Base-by-base conservation (phyloP, 306 rosid species). In the Sphenostylis stenocarpa region DNA sequence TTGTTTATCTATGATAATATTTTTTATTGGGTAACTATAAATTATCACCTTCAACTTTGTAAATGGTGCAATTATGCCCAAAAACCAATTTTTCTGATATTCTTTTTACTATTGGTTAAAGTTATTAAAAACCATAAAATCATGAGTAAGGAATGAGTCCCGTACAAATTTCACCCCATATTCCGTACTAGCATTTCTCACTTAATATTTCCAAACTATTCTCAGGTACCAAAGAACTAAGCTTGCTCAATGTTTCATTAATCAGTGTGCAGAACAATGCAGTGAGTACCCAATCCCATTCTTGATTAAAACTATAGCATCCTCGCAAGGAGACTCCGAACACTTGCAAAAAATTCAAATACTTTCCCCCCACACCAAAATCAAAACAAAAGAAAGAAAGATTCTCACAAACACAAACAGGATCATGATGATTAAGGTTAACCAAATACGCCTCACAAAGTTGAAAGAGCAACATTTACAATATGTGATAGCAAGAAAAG, bases 161-260 rank as follows among this genome's bases (percentile, higher is more conserved):
- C 4, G 15, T 11, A 41, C 11, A 41, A 11, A 41, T 41, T 41
- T 12, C 47, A 41, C 15, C 15, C 2, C 10, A 41, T 3, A 41
- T 2, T 12, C 36, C 34, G 4, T 5, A 19, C 20, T 47, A 16
- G 6, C 10, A 49, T 49, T 49, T 49, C 23, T 49, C 55, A 49
- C 7, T 17, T 49, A 11, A 49, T 29, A 36, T 53, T 66, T 52
- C 45, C 74, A 77, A 77, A 66, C 34, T 38, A 51, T 53, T 41
- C 57, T 28, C 58, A 23, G 16, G 55, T n/a, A 38, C n/a, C 28
- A 28, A 65, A 36, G 31, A 13, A 41, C 66, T 26, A 65, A 53
- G 19, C 38, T 24, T 49, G 23, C 55, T 49, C 12, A 23, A 36
- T 3, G 4, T 23, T 52, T 0, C 17, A 39, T 14, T 26, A 65